Percentiles rank a stretch among this genome's conserved stretches.
Evolutionary conservation across 805 yeast genomes (phyloP).

Genomic region (Kodamaea nitidulidarum): DNA sequence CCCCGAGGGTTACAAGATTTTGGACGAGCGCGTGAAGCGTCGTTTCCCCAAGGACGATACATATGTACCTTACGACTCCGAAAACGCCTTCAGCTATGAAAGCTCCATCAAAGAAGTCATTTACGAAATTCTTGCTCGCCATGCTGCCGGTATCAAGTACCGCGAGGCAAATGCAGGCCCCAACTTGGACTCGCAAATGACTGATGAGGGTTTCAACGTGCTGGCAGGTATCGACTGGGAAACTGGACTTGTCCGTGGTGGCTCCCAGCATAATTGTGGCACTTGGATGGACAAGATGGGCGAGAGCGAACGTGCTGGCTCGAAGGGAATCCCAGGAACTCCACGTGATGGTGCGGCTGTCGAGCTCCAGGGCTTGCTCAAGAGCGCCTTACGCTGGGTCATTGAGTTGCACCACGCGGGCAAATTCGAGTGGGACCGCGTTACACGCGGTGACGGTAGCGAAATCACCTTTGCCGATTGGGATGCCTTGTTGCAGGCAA

Average conservation of each 20-base stretch:
- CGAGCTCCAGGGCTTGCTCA: constrained; percentile 84
- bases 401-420: constrained; percentile 52
- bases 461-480: constrained; percentile 59
- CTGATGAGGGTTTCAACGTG: constrained; percentile 86
- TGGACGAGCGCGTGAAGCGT: constrained; percentile 70
- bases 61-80: constrained; percentile 63
- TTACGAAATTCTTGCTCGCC: constrained; percentile 80
- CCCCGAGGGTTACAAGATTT: constrained; percentile 64
- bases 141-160: constrained; percentile 81
- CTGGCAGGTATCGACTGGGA: constrained; percentile 79
- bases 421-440: constrained; percentile 53
- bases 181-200: constrained; percentile 85
- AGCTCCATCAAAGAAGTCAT: constrained; percentile 71
- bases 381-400: constrained; percentile 80
- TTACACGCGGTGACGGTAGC: constrained; percentile 55
- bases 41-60: constrained; percentile 88
- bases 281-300: constrained; percentile 99
- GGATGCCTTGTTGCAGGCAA: constrained; percentile 64
- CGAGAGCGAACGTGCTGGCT: constrained; percentile 77
- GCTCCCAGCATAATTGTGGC: constrained; percentile 90
- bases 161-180: constrained; percentile 96
- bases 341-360: constrained; percentile 97
- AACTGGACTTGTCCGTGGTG: constrained; percentile 86
- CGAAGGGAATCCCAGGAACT: constrained; percentile 93
- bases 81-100: constrained; percentile 70